These are phyloP conservation scores for Neurospora africana DNA, from an alignment of 495 filamentous ascomycete species.

Conservation along the genomic window DNA sequence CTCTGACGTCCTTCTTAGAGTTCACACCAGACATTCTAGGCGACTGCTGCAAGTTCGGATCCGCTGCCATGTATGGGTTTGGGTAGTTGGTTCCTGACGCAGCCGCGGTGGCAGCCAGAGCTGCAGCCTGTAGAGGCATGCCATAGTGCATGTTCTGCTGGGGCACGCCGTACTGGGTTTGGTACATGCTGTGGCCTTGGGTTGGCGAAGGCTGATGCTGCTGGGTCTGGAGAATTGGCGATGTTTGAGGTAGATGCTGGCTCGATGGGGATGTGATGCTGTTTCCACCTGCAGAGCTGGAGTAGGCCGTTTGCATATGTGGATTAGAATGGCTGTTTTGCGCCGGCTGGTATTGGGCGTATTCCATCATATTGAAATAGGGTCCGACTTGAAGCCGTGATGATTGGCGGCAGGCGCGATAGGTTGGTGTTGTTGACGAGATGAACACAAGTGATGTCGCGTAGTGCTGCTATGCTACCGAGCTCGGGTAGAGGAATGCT, in stretches of 20 bases:
- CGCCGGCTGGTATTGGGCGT: constrained; percentile 55
- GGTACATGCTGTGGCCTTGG: constrained; percentile 50
- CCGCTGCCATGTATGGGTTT: constrained; percentile 39
- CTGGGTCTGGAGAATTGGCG: constrained; percentile 53
- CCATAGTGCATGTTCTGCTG: constrained; percentile 51
- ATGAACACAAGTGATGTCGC: background rate
- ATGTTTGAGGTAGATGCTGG: constrained; percentile 48
- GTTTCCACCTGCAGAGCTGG: constrained; percentile 44
- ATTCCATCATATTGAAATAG: constrained; percentile 51
- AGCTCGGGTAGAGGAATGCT: constrained; percentile 9
- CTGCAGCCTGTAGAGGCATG: constrained; percentile 53
- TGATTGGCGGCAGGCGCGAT: constrained; percentile 10
- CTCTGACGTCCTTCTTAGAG: constrained; percentile 46
- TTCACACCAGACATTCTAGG: constrained; percentile 42
- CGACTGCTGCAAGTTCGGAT: constrained; percentile 47
- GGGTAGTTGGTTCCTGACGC: constrained; percentile 52
- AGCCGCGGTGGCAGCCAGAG: constrained; percentile 60
- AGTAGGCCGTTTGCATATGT: constrained; percentile 34
- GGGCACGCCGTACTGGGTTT: constrained; percentile 46
- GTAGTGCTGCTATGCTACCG: constrained; percentile 4
- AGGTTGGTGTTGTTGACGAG: background rate
- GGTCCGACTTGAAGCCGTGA: constrained; percentile 12
- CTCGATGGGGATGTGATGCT: constrained; percentile 51
- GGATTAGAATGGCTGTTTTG: constrained; percentile 42
- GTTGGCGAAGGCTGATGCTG: constrained; percentile 43